A percentile compares a stretch with the other conserved stretches of the same genome.
phyloP scores from a whole-genome alignment of 2,329 filamentous ascomycete species.

The Exophiala sideris region DNA sequence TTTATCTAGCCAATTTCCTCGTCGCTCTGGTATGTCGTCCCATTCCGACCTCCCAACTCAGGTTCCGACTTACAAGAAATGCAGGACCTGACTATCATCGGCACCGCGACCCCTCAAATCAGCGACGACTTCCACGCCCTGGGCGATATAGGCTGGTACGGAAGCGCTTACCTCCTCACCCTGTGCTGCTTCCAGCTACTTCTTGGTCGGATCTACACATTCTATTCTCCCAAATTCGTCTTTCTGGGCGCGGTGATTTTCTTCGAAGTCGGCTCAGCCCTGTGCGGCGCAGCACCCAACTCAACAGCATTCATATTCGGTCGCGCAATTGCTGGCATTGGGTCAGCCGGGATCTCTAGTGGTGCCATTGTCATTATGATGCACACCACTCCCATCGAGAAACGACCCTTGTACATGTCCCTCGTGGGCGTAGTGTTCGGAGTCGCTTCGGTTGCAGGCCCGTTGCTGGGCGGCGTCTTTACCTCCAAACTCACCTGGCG shows the following conservation, averaged over 20 bases:
- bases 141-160: conserved; percentile 49
- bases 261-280: conserved; percentile 42
- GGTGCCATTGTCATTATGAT: conserved; percentile 47
- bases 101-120: conserved; percentile 47
- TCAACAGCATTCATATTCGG: conserved; percentile 39
- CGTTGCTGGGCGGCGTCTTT: conserved; percentile 33
- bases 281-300: conserved; percentile 39
- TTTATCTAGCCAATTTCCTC: too few species aligned
- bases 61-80: too few species aligned
- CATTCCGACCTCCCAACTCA: too few species aligned
- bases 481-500: conserved; percentile 33
- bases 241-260: conserved; percentile 38
- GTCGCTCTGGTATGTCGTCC: too few species aligned
- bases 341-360: conserved; percentile 34
- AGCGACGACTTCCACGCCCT: conserved; percentile 46
- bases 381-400: conserved; percentile 43
- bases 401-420: conserved; percentile 47
- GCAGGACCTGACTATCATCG: conserved; percentile 34
- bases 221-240: conserved; percentile 32
- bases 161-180: conserved; percentile 39
- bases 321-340: conserved; percentile 38
- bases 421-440: conserved; percentile 31
- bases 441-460: conserved; percentile 31
- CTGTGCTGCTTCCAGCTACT: conserved; percentile 32
- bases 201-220: conserved; percentile 35